Base-by-base conservation (phyloP, 257 asterid species). In the Jasminum sambac region DNA sequence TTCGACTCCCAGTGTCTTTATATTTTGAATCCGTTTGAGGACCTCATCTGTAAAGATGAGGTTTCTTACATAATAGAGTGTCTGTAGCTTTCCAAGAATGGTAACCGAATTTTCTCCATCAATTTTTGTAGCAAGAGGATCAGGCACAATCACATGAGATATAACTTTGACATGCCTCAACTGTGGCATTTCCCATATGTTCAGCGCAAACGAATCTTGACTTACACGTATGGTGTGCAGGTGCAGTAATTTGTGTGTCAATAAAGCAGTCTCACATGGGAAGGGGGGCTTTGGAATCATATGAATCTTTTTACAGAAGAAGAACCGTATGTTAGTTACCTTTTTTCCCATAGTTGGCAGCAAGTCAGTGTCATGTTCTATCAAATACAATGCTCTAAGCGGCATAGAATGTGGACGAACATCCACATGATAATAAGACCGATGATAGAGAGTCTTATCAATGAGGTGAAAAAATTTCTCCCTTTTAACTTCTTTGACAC, bases 161-260 rank as follows among this genome's bases (percentile, higher is more conserved):
- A 5, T 2, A 4, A 44, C 0, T 17, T 0, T 3, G 52, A 44
- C 52, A 14, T 44, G 52, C 17, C 52, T 44, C 16, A 44, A 44
- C 17, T 44, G 17, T 4, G n/a, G 17, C 52, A 44, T 14, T 13
- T 44, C 17, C 52, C 52, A 44, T 14, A 44, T 46, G 16, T 44
- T 5, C n/a, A 17, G 5, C 8, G 1, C 0, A 3, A 16, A 8
- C 13, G 1, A 2, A 0, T 0, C 21, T 2, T 0, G 4, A 1
- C 36, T 0, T 0, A 5, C n/a, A 44, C 5, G 7, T 16, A 44
- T 13, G 19, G 55, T 44, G 16, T 44, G 55, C n/a, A 44, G 55
- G 19, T 44, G 19, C 55, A n/a, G 55, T 12, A 12, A 14, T 4
- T 14, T 44, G 55, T 0, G 4, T 12, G 16, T 14, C 0, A 6